Evolutionary conservation across 495 filamentous ascomycete species (phyloP).

Genomic region (Amphirosellinia nigrospora): DNA sequence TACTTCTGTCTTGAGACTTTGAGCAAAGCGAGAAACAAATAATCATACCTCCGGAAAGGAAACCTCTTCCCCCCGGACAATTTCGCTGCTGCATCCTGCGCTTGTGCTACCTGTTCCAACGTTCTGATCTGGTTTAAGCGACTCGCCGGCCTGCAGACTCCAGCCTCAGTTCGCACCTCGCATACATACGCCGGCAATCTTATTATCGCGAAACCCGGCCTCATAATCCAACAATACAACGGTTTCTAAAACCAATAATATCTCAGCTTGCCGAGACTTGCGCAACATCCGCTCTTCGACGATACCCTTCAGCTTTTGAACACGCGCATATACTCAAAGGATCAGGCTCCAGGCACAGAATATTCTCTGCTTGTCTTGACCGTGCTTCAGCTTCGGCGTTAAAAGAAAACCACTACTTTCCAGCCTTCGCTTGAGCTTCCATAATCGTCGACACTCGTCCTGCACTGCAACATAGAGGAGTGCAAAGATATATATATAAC

Average conservation of each 20-base stretch:
- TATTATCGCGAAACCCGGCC: constrained; percentile 31
- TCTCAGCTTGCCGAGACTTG: constrained; percentile 40
- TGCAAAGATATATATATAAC: constrained; percentile 29
- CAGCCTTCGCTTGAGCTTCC: constrained; percentile 36
- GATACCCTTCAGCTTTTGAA: constrained; percentile 26
- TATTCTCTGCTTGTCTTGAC: constrained; percentile 44
- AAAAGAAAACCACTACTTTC: constrained; percentile 22
- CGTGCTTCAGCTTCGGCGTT: constrained; percentile 30
- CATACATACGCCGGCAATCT: constrained; percentile 23
- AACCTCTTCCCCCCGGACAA: constrained; percentile 27
- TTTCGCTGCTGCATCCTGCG: constrained; percentile 33
- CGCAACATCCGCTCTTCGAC: constrained; percentile 32
- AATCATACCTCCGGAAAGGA: neutral
- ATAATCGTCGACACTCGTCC: constrained; percentile 21
- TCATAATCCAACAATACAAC: constrained; percentile 38
- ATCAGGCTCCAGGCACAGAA: constrained; percentile 31
- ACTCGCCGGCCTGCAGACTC: constrained; percentile 36
- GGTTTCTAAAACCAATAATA: constrained; percentile 40
- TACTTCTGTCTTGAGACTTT: constrained; percentile 20
- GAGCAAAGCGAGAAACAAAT: constrained; percentile 28
- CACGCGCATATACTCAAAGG: constrained; percentile 31
- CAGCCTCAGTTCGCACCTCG: constrained; percentile 25
- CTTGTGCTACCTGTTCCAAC: constrained; percentile 43
- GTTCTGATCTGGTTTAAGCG: constrained; percentile 35
- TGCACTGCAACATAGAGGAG: constrained; percentile 24